A percentile compares a stretch with the other conserved stretches of the same genome.
Conservation (phyloP, 805 yeast species). For the Priceomyces castillae region DNA sequence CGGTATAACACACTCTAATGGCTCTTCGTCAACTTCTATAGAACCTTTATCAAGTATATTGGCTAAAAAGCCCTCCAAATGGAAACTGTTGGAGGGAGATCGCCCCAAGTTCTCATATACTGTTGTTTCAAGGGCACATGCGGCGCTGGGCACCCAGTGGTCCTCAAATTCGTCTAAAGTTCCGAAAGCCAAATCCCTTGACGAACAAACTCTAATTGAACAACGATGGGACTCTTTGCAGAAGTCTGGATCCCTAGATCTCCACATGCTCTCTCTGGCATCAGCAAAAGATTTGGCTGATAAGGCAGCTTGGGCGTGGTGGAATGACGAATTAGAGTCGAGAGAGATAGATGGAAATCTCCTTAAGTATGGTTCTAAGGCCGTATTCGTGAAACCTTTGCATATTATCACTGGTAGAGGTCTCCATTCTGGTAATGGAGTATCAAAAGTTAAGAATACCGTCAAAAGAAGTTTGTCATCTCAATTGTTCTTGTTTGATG, state of each 20-base stretch:
- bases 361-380: conserved; percentile 31
- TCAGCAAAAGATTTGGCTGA: conserved; percentile 44
- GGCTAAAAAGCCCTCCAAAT: not conserved
- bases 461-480: conserved; percentile 40
- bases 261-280: conserved; percentile 52
- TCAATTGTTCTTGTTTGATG: conserved; percentile 44
- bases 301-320: conserved; percentile 52
- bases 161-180: not conserved
- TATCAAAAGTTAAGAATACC: conserved; percentile 44
- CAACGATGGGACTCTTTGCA: conserved; percentile 1
- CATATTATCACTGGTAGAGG: conserved; percentile 68
- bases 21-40: not conserved
- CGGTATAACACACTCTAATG: conserved; percentile 21
- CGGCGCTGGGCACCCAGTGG: not conserved
- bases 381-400: conserved; percentile 42
- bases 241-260: conserved; percentile 42
- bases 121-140: not conserved
- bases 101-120: not conserved
- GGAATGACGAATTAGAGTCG: conserved; percentile 51
- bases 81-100: not conserved
- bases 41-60: conserved; percentile 2
- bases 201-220: not conserved
- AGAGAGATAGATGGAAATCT: conserved; percentile 42
- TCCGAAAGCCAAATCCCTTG: not conserved
- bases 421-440: conserved; percentile 59